Base-by-base conservation (phyloP, 2,329 filamentous ascomycete species). In the Fusarium nanum region DNA sequence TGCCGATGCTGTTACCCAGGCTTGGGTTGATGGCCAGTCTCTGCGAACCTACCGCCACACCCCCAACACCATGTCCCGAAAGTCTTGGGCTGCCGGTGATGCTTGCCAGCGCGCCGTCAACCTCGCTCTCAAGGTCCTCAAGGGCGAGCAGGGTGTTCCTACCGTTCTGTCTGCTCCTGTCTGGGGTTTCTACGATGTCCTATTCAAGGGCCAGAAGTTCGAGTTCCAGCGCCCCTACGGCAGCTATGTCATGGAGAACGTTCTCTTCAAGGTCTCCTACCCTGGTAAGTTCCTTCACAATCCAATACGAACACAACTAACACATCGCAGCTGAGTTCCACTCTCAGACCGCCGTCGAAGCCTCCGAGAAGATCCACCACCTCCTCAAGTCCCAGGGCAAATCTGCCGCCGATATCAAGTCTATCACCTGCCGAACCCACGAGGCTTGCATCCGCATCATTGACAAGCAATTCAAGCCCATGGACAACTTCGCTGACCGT, bases 161-260 rank as follows among this genome's bases (percentile, higher is more conserved):
- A 98, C 94, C 9, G 94, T 98, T 45, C 89, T 99, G 64, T 96
- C 93, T 50, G 94, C 95, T 12, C 94, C 94, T 40, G 90, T 91
- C 62, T 99, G 96, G 96, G 96, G 96, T 64, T 99, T 98, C 88
- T 99, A 99, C 84, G 96, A 99, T 79, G 94, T 98, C 72, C 88
- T 97, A 71, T 99, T 98, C 88, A 93, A 94, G 85, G 94, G 94
- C 83, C 93, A 97, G 77, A 93, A 93, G 83, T 99, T 99, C 81
- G 86, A 94, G 81, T 99, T 98, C 88, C 95, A 98, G 87, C 91
- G 96, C 69, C 90, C 91, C 63, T 99, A 99, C 79, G 95, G 94
- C 79, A 97, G 92, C 86, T 99, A 99, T 82, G 96, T 99, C 73
- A 99, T 99, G 96, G 96, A 99, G 89, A 99, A 98, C 78, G 94